Percentiles rank a stretch among this genome's conserved stretches.
phyloP scores from a whole-genome alignment of 148 eudicot genomes.

The Camellia sinensis region DNA sequence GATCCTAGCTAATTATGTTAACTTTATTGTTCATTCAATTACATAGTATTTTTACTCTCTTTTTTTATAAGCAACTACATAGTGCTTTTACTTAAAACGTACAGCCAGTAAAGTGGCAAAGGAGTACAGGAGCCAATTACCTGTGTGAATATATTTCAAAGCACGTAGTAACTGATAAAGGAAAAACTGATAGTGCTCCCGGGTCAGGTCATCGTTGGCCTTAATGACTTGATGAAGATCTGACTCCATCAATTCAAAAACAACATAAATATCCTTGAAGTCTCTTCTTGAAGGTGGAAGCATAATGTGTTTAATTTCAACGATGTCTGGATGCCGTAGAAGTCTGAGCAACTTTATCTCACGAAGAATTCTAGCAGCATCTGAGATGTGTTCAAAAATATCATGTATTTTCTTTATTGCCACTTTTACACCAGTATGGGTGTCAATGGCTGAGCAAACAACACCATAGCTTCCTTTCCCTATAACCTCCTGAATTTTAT shows the following conservation, averaged over 20 bases:
- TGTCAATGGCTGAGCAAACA: conserved; percentile 66
- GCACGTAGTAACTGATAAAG: conserved; percentile 67
- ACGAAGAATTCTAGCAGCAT: conserved; percentile 65
- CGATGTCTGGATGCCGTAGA: conserved; percentile 65
- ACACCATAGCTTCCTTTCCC: conserved; percentile 76
- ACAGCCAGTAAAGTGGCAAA: neutral
- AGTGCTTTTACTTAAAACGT: neutral
- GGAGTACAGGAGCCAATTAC: conserved; percentile 17
- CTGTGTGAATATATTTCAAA: conserved; percentile 63
- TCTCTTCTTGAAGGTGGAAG: conserved; percentile 65
- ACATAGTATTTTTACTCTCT: neutral
- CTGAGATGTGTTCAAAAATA: conserved; percentile 63
- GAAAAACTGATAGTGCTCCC: conserved; percentile 62
- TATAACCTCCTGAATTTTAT: conserved; percentile 56
- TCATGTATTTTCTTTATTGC: conserved; percentile 66
- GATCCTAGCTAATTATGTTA: neutral
- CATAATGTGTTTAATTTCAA: conserved; percentile 64
- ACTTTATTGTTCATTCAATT: neutral
- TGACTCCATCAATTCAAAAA: conserved; percentile 71
- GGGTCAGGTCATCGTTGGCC: conserved; percentile 68
- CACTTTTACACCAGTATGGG: conserved; percentile 65
- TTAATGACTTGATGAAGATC: conserved; percentile 72
- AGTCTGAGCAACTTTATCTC: conserved; percentile 65
- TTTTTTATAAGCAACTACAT: too few species aligned
- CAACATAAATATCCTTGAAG: conserved; percentile 64